Percentiles rank a stretch among this genome's conserved stretches.
phyloP scores from a whole-genome alignment of 148 eudicot genomes.

The Persicaria tinctoria region DNA sequence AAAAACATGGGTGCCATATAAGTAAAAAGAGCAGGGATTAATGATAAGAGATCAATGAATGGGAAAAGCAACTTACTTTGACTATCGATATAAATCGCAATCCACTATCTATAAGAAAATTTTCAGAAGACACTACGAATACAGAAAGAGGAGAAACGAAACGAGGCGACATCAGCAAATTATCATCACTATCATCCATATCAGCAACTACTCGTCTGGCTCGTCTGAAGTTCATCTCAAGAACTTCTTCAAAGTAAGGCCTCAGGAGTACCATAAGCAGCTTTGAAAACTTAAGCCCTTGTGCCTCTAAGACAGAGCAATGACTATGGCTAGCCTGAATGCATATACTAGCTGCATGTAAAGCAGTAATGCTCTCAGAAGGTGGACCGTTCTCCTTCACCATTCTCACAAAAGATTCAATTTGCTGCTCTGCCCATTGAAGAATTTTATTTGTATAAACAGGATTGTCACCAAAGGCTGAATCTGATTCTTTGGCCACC shows the following conservation, averaged over 20 bases:
- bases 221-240: constrained; percentile 83
- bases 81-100: constrained; percentile 63
- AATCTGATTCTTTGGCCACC: constrained; percentile 57
- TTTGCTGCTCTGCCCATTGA: constrained; percentile 93
- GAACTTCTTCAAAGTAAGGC: constrained; percentile 84
- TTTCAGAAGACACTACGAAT: constrained; percentile 60
- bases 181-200: constrained; percentile 47
- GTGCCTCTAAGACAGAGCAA: constrained; percentile 62
- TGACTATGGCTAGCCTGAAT: constrained; percentile 77
- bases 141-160: constrained; percentile 74
- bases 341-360: constrained; percentile 77
- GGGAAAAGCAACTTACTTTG: constrained; percentile 52
- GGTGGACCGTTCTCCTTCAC: constrained; percentile 84
- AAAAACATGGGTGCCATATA: neutral
- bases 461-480: constrained; percentile 84
- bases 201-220: constrained; percentile 70
- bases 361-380: constrained; percentile 68
- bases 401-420: constrained; percentile 71
- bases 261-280: constrained; percentile 77
- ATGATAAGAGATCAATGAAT: neutral
- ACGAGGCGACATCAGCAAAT: constrained; percentile 65
- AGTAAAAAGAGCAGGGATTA: neutral
- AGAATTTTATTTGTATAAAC: constrained; percentile 58
- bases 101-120: constrained; percentile 56
- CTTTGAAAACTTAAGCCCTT: constrained; percentile 77